These are phyloP conservation scores for Licmophora abbreviata DNA, from an alignment of 108 stramenopile genomes.

Conservation along the genomic window DNA sequence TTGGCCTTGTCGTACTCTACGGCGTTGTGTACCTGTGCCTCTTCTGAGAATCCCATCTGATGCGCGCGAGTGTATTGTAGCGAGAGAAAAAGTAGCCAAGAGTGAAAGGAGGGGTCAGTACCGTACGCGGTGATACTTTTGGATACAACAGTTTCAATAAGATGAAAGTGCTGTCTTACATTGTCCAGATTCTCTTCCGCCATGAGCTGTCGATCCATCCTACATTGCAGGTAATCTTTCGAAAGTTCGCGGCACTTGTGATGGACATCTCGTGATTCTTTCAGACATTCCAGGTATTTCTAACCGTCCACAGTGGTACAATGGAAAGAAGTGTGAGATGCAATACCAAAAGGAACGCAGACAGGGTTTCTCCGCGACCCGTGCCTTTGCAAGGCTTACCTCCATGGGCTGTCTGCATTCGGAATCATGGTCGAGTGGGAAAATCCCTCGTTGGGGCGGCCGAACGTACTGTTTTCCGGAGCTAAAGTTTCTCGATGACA, in stretches of 20 bases:
- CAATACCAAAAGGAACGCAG: background rate
- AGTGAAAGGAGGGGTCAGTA: background rate
- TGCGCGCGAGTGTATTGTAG: background rate
- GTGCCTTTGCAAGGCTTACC: conserved; percentile 12
- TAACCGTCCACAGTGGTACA: conserved; percentile 3
- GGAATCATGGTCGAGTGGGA: conserved; percentile 82
- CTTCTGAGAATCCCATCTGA: conserved; percentile 61
- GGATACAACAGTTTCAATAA: no score
- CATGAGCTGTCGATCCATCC: conserved; percentile 81
- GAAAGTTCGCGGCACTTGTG: conserved; percentile 77
- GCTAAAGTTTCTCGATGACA: conserved; percentile 82
- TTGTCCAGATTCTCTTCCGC: conserved; percentile 71
- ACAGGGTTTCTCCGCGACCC: background rate
- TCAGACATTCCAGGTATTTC: conserved; percentile 70
- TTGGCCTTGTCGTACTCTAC: conserved; percentile 74
- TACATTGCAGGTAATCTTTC: conserved; percentile 80
- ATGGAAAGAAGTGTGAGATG: background rate
- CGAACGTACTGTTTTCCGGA: conserved; percentile 62
- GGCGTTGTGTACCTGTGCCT: conserved; percentile 52
- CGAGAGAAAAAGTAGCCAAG: background rate
- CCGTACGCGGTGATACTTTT: no score
- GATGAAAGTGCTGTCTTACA: conserved; percentile 24
- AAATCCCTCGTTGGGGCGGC: conserved; percentile 86
- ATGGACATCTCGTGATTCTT: conserved; percentile 64
- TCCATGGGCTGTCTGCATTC: conserved; percentile 68